Base-by-base conservation (phyloP, 2,329 filamentous ascomycete species). In the Aureobasidium melanogenum region DNA sequence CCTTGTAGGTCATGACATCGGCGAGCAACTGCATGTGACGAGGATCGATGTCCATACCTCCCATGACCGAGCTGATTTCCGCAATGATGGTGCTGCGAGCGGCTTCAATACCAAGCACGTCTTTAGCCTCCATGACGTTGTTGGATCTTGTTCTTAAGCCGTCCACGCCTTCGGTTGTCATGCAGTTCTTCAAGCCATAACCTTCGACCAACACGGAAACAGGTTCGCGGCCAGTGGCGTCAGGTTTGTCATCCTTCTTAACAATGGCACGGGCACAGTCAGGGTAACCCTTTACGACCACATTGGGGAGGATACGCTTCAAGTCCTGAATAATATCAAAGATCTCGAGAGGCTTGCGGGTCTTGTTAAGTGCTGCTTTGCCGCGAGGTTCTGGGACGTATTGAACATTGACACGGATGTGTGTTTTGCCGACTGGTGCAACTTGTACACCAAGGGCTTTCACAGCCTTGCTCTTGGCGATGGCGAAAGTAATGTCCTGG, bases 1-100 rank as follows among this genome's bases (percentile, higher is more conserved):
- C 94, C 78, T 97, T 97, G 82, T 93, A 97, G 0, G 94, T 97
- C 94, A 99, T 99, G 59, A 97, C 92, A 70, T 99, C 94, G 12
- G 94, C 93, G 1, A 99, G 84, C 19, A 99, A 83, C 73, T 97
- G 88, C 91, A 99, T 97, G 77, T 99, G 94, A 61, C 94, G 89
- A 47, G 92, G 93, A 75, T 99, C 94, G 69, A 99, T 97, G 74
- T 85, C 86, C 91, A 99, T 97, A 72, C 88, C 86, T 38, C 84
- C 84, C 92, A 97, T 99, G 71, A 97, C 94, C 57, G 82, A 81
- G 58, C 82, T 83, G 69, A 99, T 97, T 77, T 99, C 94, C 48
- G 83, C 79, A 54, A 94, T 89, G 70, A 99, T 97, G 7, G 92
- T 96, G 3, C 83, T 84, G 63, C 93, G 86, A 3, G 94, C 94